phyloP scores from a whole-genome alignment of 805 yeast species.

The Wickerhamomyces queroliae region DNA sequence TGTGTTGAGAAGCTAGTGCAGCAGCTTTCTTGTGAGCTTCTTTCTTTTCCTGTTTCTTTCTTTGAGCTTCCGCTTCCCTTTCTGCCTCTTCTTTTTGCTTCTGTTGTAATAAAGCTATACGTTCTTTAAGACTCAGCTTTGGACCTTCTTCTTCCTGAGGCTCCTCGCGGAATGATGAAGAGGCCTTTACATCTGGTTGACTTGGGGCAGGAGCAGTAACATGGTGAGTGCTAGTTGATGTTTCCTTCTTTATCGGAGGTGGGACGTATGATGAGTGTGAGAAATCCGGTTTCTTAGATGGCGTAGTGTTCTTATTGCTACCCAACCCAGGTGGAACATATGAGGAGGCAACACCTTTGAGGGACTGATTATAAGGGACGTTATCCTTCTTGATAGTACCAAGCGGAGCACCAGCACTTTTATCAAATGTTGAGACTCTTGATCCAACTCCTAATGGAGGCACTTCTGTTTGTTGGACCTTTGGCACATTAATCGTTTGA shows the following conservation, averaged over 20 bases:
- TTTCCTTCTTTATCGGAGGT: conserved; percentile 16
- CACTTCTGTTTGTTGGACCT: conserved; percentile 18
- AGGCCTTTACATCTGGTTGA: not conserved
- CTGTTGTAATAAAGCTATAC: conserved; percentile 79
- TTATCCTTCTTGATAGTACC: conserved; percentile 4
- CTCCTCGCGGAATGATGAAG: not conserved
- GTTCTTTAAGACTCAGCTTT: conserved; percentile 75
- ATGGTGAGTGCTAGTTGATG: conserved; percentile 8
- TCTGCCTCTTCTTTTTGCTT: conserved; percentile 79
- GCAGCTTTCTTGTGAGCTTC: conserved; percentile 26
- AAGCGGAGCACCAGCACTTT: conserved; percentile 2
- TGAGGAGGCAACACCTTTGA: conserved; percentile 21
- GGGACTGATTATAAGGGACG: conserved; percentile 6
- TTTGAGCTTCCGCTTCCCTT: conserved; percentile 53
- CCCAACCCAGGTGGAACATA: conserved; percentile 22
- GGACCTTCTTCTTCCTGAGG: conserved; percentile 53
- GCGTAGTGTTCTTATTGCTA: conserved; percentile 5
- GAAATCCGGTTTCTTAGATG: conserved; percentile 3
- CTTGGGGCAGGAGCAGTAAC: conserved; percentile 26
- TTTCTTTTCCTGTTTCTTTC: conserved; percentile 47
- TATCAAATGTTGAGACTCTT: not conserved
- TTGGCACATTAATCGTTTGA: not conserved
- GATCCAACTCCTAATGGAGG: not conserved
- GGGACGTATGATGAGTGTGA: conserved; percentile 23
- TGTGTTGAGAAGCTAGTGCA: conserved; percentile 1